Conservation (phyloP, 75 land plant species). For the Pinus taeda region DNA sequence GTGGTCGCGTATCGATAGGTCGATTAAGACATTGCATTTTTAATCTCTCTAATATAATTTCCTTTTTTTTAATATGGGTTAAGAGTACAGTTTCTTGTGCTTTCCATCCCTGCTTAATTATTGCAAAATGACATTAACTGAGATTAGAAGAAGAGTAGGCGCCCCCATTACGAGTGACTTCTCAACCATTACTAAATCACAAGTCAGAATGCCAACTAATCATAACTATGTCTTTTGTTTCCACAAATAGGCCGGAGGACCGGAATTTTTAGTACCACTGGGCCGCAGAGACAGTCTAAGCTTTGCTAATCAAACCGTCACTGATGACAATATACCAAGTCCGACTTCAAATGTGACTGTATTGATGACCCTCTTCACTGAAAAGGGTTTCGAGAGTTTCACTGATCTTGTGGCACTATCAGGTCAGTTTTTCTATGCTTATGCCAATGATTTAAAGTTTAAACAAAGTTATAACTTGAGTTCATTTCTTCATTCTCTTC, state of each 20-base stretch:
- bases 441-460: not conserved
- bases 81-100: no score
- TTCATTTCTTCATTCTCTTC: not conserved
- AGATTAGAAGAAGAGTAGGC: no score
- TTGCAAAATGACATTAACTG: no score
- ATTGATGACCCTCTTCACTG: not conserved
- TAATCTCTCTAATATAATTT: no score
- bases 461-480: not conserved
- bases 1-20: no score
- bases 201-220: no score
- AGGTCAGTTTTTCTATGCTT: not conserved
- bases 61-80: no score
- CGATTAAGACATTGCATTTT: no score
- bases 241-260: conserved; percentile 3
- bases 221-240: no score
- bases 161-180: no score
- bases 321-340: not conserved
- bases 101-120: no score
- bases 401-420: not conserved
- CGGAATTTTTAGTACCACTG: not conserved
- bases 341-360: conserved; percentile 10
- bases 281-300: not conserved
- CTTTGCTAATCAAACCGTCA: not conserved
- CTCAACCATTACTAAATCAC: no score
- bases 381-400: not conserved